Evolutionary conservation across 805 yeast genomes (phyloP), one percentile per base, ranked within the genome.

Genomic region (Komagataella pseudopastoris): DNA sequence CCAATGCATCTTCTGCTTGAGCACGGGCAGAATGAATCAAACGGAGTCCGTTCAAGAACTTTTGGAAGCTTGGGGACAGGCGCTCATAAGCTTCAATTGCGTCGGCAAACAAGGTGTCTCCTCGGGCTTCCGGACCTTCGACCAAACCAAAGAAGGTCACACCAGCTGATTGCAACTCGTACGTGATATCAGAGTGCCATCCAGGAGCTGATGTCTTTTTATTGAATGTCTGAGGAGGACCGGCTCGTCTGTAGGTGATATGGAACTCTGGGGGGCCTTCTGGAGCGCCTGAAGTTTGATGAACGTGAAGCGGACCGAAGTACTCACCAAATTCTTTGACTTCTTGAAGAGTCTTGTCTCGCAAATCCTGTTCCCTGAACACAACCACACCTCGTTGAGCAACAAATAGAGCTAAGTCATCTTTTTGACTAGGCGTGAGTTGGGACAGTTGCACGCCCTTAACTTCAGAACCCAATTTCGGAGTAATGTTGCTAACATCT

Each of bases 21-120:
- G 78, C 86, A 50, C 70, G 76, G 1, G 87, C 83, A 10, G 88
- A 75, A 68, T 86, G 90, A 46, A 80, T 69, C 3, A 81, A 90
- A 58, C 80, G 77, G 59, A 85, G 72, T 0, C 83, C 83, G 17
- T 72, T 70, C 47, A 85, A 63, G 56, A 81, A 67, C 59, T 77
- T 67, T 61, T 80, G 74, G 69, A 84, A 76, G 24, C 70, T 75
- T 22, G 85, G 85, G 1, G 90, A 83, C 51, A 85, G 71, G 59
- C 90, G 70, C 53, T 81, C 76, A 64, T 81, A 85, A 8, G 88
- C 88, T 62, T 83, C 88, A 44, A 72, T 71, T 23, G 80, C 72
- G 60, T 83, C 87, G n/a, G 86, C 77, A 61, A 83, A 85, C 49
- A 83, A 68, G n/a, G 93, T 85, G 63, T 85, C 93, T 55, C 93